Conservation (phyloP, 192 early-diverging fungal species). For the Coemansia sp. region DNA sequence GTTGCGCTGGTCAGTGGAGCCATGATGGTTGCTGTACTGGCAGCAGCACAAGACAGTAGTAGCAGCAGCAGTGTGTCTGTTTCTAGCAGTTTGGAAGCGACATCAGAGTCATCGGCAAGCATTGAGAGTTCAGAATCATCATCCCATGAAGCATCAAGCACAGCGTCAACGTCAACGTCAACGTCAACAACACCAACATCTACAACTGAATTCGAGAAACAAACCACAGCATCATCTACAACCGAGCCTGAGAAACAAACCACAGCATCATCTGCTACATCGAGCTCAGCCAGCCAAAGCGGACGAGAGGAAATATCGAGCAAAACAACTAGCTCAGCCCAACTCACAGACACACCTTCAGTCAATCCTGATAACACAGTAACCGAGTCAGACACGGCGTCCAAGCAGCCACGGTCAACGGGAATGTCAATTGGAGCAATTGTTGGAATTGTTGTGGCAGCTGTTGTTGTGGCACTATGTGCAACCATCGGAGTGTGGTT, state of each 20-base stretch:
- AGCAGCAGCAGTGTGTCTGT: background rate
- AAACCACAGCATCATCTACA: background rate
- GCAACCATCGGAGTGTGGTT: background rate
- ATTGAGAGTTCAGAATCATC: background rate
- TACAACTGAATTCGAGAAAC: no score
- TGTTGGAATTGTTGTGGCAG: background rate
- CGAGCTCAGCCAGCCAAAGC: background rate
- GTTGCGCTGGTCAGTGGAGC: background rate
- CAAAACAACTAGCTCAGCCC: background rate
- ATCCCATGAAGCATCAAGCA: background rate
- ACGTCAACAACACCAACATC: background rate
- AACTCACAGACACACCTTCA: no score
- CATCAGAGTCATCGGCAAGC: background rate
- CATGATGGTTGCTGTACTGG: background rate
- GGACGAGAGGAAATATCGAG: background rate
- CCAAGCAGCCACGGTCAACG: background rate
- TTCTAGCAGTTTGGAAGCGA: background rate
- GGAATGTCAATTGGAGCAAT: background rate
- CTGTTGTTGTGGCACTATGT: background rate
- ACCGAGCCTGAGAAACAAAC: background rate
- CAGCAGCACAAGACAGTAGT: background rate
- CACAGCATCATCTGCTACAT: background rate
- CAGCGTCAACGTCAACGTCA: no score
- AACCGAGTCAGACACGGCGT: background rate
- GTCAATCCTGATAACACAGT: background rate